phyloP scores from a whole-genome alignment of 169 alveolate genomes.

The Plasmodium knowlesi region DNA sequence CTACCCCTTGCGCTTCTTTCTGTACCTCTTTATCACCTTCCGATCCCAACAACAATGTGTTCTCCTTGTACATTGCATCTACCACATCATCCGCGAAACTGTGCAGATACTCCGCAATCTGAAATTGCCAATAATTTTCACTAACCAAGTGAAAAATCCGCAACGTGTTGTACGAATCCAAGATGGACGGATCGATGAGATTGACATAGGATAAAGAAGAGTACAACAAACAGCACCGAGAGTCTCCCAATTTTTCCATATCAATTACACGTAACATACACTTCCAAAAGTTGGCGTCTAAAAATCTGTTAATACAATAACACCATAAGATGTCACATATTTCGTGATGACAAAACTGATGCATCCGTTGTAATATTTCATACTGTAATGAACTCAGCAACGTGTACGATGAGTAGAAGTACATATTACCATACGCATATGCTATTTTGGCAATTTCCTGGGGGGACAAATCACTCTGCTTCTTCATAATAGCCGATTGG shows the following conservation, averaged over 20 bases:
- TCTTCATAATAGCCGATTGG: constrained; percentile 45
- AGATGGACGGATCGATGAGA: constrained; percentile 50
- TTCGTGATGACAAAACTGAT: constrained; percentile 45
- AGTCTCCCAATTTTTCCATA: constrained; percentile 39
- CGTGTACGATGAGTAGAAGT: constrained; percentile 51
- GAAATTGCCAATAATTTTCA: constrained; percentile 49
- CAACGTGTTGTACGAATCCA: constrained; percentile 54
- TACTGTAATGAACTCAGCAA: constrained; percentile 52
- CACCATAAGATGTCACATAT: constrained; percentile 71
- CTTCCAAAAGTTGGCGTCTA: constrained; percentile 46
- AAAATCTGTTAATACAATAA: constrained; percentile 57
- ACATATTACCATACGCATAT: constrained; percentile 51
- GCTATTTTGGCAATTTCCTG: constrained; percentile 61
- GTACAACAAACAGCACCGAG: constrained; percentile 64
- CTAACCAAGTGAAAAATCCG: constrained; percentile 45
- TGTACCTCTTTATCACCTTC: not conserved
- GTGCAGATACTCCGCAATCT: constrained; percentile 12
- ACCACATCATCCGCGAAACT: constrained; percentile 52
- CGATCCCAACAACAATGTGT: not conserved
- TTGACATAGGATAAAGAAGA: constrained; percentile 54
- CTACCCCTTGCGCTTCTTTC: not conserved
- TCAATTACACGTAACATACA: constrained; percentile 36
- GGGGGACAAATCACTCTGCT: constrained; percentile 54
- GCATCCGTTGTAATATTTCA: constrained; percentile 70
- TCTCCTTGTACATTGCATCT: constrained; percentile 11